Percentiles rank a stretch among this genome's conserved stretches.
phyloP scores from a whole-genome alignment of 352 stramenopile species.

The Pythium biforme region DNA sequence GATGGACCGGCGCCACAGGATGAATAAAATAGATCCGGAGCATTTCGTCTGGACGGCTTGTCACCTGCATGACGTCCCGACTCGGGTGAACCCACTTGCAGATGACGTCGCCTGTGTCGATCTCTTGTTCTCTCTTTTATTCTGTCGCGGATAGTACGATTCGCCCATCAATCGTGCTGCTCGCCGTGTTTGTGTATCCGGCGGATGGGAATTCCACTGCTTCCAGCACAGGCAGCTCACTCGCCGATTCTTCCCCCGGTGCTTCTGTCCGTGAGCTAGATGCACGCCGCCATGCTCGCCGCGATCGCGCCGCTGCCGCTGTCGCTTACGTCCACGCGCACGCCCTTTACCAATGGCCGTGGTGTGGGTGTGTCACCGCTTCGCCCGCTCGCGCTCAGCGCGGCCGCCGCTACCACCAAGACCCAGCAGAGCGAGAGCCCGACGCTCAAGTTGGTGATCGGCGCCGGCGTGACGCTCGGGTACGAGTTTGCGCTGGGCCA shows the following conservation, averaged over 20 bases:
- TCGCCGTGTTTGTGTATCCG: neutral
- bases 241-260: constrained; percentile 16
- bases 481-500: constrained; percentile 90
- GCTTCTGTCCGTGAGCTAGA: neutral
- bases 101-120: constrained; percentile 16
- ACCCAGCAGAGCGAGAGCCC: constrained; percentile 46
- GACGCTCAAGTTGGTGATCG: constrained; percentile 80
- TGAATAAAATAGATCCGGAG: constrained; percentile 12
- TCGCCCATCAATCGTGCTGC: constrained; percentile 16
- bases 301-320: constrained; percentile 5
- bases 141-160: constrained; percentile 22
- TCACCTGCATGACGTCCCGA: constrained; percentile 13
- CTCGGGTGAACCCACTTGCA: constrained; percentile 10
- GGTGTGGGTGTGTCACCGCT: no score
- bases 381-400: constrained; percentile 26
- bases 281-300: constrained; percentile 15
- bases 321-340: neutral
- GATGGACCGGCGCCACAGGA: neutral
- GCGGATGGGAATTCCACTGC: neutral
- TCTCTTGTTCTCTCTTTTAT: constrained; percentile 15
- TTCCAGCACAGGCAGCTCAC: constrained; percentile 4
- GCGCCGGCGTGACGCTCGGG: constrained; percentile 76
- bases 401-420: constrained; percentile 4
- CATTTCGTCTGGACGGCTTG: neutral
- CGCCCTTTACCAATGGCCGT: no score